Evolutionary conservation across 106 monocot species (phyloP).

Genomic region (Hemerocallis citrina): DNA sequence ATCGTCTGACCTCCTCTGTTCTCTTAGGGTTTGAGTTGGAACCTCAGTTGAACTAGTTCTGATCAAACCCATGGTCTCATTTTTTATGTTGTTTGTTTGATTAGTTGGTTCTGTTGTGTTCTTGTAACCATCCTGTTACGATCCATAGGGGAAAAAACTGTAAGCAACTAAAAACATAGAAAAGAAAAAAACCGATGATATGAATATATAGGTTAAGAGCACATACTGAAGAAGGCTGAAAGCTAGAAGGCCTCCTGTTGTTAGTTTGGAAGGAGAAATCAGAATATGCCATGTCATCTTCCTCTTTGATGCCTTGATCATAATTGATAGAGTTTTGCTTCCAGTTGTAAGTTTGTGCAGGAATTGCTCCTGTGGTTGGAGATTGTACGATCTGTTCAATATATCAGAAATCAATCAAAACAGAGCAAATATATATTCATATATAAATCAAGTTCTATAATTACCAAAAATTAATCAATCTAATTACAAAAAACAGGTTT

Average conservation of each 20-base stretch:
- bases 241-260: neutral
- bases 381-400: conserved; percentile 40
- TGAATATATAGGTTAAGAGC: no score
- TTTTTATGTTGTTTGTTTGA: no score
- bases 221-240: neutral
- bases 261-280: conserved; percentile 48
- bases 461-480: no score
- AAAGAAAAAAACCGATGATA: no score
- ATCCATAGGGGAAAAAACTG: no score
- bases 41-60: neutral
- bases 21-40: conserved; percentile 1
- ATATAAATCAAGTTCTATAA: no score
- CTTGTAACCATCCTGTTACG: no score
- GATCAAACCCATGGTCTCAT: no score
- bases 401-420: neutral
- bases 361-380: conserved; percentile 55
- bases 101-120: no score
- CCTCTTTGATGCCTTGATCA: conserved; percentile 21
- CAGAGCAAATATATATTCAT: no score
- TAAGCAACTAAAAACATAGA: no score
- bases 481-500: no score
- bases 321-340: conserved; percentile 4
- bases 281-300: conserved; percentile 25
- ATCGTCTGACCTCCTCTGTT: conserved; percentile 34
- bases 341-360: conserved; percentile 25